Percentiles rank a stretch among this genome's conserved stretches.
Conservation (phyloP, 306 rosid genomes). For the Malus sieversii region DNA sequence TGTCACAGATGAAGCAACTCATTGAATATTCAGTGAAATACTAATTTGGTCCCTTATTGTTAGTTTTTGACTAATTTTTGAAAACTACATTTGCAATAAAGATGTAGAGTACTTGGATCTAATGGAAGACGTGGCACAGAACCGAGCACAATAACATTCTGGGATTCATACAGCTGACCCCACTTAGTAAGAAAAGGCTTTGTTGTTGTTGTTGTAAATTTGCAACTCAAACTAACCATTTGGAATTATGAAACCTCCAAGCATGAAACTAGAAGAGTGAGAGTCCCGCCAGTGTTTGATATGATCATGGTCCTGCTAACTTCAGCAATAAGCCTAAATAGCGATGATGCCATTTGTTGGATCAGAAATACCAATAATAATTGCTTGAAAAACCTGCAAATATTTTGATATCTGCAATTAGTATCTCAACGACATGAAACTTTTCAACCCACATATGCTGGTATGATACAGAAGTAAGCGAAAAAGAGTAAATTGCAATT, state of each 20-base stretch:
- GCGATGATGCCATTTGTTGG: slow-evolving; percentile 88
- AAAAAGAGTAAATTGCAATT: too few species aligned
- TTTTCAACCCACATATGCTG: too few species aligned
- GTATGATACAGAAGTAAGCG: too few species aligned
- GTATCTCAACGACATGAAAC: neutral
- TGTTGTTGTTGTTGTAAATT: neutral
- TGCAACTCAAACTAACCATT: slow-evolving; percentile 38
- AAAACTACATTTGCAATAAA: neutral
- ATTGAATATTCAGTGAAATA: slow-evolving; percentile 10
- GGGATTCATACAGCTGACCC: too few species aligned
- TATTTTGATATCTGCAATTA: neutral
- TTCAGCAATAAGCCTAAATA: slow-evolving; percentile 80
- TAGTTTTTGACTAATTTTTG: neutral
- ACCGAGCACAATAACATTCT: too few species aligned
- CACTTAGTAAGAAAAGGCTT: too few species aligned
- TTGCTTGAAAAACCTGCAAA: slow-evolving; percentile 85
- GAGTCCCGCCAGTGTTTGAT: slow-evolving; percentile 86
- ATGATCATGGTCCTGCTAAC: slow-evolving; percentile 83
- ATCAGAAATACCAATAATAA: slow-evolving; percentile 60
- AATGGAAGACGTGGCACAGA: too few species aligned
- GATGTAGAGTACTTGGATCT: too few species aligned
- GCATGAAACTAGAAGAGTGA: slow-evolving; percentile 68
- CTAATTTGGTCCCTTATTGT: neutral
- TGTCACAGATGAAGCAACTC: slow-evolving; percentile 19
- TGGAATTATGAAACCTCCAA: slow-evolving; percentile 90